Evolutionary conservation across 148 eudicot species (phyloP).

Genomic region (Beta vulgaris): DNA sequence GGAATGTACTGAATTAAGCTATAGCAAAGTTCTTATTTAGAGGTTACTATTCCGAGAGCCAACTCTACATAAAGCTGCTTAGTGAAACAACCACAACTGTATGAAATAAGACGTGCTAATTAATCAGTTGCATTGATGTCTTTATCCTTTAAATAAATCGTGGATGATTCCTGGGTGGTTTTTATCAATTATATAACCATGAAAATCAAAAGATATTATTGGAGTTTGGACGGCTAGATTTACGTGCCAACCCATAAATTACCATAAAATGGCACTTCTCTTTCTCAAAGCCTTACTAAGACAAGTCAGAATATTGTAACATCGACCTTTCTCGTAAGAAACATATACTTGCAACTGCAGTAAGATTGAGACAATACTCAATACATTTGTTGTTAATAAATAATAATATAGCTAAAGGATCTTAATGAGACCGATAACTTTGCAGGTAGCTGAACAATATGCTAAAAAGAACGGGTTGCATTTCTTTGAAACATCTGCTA

Average conservation of each 20-base stretch:
- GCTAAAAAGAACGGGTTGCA: conserved; percentile 59
- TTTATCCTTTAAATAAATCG: background rate
- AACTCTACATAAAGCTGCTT: background rate
- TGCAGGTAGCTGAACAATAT: conserved; percentile 65
- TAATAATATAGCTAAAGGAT: too few species aligned
- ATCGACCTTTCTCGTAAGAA: background rate
- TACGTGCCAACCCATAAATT: too few species aligned
- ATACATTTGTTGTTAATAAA: background rate
- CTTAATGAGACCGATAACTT: background rate
- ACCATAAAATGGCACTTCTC: too few species aligned
- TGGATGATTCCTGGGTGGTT: too few species aligned
- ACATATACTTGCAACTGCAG: background rate
- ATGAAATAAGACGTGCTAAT: background rate
- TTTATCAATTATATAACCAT: too few species aligned
- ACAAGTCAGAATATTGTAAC: background rate
- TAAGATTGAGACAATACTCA: conserved; percentile 21
- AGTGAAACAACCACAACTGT: background rate
- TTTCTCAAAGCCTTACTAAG: background rate
- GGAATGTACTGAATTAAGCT: too few species aligned
- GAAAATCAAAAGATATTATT: too few species aligned
- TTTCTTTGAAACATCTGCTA: conserved; percentile 70
- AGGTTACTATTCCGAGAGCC: background rate
- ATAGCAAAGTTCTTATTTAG: background rate
- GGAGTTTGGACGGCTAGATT: too few species aligned
- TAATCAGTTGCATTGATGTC: background rate